Evolutionary conservation across 495 filamentous ascomycete genomes (phyloP).

Genomic region (Penicillium riverlandense): DNA sequence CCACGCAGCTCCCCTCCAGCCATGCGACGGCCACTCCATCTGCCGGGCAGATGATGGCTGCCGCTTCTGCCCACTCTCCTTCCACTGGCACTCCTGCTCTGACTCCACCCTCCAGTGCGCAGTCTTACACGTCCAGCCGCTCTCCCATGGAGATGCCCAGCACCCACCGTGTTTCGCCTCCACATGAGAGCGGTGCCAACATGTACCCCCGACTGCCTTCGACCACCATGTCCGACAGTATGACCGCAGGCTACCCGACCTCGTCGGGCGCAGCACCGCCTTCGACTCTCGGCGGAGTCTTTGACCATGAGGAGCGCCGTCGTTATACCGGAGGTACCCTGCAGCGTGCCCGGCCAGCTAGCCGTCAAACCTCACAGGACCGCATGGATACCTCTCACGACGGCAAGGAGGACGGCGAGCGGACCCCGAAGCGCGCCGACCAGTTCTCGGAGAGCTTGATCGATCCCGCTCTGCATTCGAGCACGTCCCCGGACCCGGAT

Average conservation of each 20-base stretch:
- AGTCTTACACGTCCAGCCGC: conserved; percentile 79
- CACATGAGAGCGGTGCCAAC: conserved; percentile 53
- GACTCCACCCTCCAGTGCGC: conserved; percentile 80
- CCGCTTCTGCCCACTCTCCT: conserved; percentile 41
- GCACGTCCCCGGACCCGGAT: conserved; percentile 25
- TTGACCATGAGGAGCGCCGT: conserved; percentile 73
- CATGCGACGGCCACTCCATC: conserved; percentile 52
- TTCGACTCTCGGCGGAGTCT: conserved; percentile 73
- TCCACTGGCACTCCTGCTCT: conserved; percentile 69
- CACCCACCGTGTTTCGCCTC: conserved; percentile 54
- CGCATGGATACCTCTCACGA: conserved; percentile 54
- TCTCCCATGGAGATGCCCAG: conserved; percentile 65
- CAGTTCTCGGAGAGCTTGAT: conserved; percentile 44
- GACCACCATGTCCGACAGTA: conserved; percentile 51
- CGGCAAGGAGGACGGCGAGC: conserved; percentile 35
- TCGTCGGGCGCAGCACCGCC: conserved; percentile 61
- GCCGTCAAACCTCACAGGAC: conserved; percentile 25
- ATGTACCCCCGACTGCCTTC: conserved; percentile 85
- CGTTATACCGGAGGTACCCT: conserved; percentile 83
- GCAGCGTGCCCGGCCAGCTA: conserved; percentile 57
- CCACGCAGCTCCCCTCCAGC: conserved; percentile 42
- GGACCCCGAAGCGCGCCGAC: conserved; percentile 31
- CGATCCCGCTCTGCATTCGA: conserved; percentile 43
- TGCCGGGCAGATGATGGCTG: conserved; percentile 48
- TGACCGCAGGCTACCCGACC: conserved; percentile 49